These are phyloP conservation scores for Sclerotinia subarctica DNA, from an alignment of 2,329 filamentous ascomycete genomes.

Conservation along the genomic window DNA sequence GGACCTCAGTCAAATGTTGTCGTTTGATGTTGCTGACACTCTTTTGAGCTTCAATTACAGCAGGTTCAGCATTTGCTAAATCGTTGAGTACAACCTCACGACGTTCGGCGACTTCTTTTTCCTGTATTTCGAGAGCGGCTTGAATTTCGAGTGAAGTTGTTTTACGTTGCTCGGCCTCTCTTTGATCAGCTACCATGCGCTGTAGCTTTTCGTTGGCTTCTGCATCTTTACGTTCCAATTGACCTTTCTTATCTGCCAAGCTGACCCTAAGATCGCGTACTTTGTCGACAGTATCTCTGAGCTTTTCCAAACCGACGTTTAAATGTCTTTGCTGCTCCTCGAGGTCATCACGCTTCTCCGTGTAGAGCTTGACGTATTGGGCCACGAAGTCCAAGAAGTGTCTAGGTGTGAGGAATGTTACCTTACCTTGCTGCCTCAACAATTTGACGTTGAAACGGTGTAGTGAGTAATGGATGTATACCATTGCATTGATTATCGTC, in stretches of 20 bases:
- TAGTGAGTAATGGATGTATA: conserved; percentile 95
- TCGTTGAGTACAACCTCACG: conserved; percentile 83
- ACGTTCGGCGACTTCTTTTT: conserved; percentile 78
- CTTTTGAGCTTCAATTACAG: conserved; percentile 86
- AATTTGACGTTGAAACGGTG: conserved; percentile 86
- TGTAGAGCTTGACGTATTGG: conserved; percentile 96
- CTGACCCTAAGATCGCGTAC: conserved; percentile 88
- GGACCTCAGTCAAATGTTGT: conserved; percentile 94
- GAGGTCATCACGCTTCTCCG: conserved; percentile 95
- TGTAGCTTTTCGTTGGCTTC: conserved; percentile 97
- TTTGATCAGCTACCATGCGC: conserved; percentile 94
- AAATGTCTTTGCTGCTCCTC: conserved; percentile 98
- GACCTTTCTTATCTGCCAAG: conserved; percentile 88
- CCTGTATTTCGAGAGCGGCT: conserved; percentile 80
- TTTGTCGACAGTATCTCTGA: conserved; percentile 95
- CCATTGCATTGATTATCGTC: conserved; percentile 95
- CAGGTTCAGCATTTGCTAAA: conserved; percentile 86
- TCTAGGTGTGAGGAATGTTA: conserved; percentile 89
- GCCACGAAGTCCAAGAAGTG: conserved; percentile 98
- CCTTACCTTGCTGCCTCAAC: conserved; percentile 85
- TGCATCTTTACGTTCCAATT: conserved; percentile 88
- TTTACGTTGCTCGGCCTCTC: conserved; percentile 89
- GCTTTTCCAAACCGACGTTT: conserved; percentile 96
- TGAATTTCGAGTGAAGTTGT: conserved; percentile 86
- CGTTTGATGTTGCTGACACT: conserved; percentile 99